A percentile compares a stretch with the other conserved stretches of the same genome.
These are phyloP conservation scores for Capsella rubella DNA, from an alignment of 441 rosid genomes.

Conservation along the genomic window DNA sequence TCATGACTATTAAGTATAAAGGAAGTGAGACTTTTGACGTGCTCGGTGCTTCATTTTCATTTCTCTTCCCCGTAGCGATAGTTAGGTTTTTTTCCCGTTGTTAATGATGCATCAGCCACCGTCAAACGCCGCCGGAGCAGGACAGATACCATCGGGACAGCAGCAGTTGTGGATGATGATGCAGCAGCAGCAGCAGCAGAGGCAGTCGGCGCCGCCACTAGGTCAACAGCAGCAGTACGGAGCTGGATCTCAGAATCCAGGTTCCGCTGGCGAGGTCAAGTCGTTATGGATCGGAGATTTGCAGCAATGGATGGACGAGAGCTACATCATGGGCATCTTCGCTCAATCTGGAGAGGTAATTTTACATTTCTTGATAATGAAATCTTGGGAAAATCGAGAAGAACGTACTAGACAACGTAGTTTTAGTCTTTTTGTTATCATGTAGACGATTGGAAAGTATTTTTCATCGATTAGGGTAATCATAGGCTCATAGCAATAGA, in stretches of 20 bases:
- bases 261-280: slow-evolving; percentile 61
- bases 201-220: slow-evolving; percentile 69
- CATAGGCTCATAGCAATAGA: background rate
- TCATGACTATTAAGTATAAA: background rate
- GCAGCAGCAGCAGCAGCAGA: slow-evolving; percentile 58
- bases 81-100: slow-evolving; percentile 32
- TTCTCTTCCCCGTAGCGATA: background rate
- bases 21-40: background rate
- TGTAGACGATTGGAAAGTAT: background rate
- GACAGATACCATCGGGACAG: slow-evolving; percentile 47
- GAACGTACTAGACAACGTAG: background rate
- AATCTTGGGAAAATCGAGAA: background rate
- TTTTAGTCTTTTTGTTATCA: background rate
- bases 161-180: slow-evolving; percentile 61
- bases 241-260: slow-evolving; percentile 41
- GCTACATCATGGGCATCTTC: slow-evolving; percentile 62
- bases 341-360: slow-evolving; percentile 69
- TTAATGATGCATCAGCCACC: slow-evolving; percentile 85
- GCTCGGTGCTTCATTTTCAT: background rate
- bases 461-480: background rate
- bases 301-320: slow-evolving; percentile 92
- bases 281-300: slow-evolving; percentile 93
- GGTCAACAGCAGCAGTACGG: slow-evolving; percentile 53
- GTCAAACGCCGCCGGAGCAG: slow-evolving; percentile 50
- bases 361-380: background rate